Evolutionary conservation across 1,284 basidiomycete species (phyloP).

Genomic region (Chalciporus piperatoides): DNA sequence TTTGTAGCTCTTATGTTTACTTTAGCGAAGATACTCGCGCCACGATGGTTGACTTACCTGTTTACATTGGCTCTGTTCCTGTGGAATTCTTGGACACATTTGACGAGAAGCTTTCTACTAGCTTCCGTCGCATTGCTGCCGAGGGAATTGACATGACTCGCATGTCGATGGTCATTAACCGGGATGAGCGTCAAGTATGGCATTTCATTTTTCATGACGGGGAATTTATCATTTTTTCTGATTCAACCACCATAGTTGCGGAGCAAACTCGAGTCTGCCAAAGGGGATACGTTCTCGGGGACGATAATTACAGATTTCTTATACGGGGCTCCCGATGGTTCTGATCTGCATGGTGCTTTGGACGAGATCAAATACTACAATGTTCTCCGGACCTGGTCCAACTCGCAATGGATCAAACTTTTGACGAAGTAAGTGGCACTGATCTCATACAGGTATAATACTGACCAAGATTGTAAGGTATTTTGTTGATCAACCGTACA

Average conservation of each 20-base stretch:
- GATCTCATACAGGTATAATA: not conserved
- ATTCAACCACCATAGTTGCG: slow-evolving; percentile 48
- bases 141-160: slow-evolving; percentile 90
- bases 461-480: slow-evolving; percentile 50
- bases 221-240: slow-evolving; percentile 4
- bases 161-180: slow-evolving; percentile 83
- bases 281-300: slow-evolving; percentile 72
- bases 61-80: slow-evolving; percentile 86
- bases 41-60: slow-evolving; percentile 67
- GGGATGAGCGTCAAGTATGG: slow-evolving; percentile 82
- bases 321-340: slow-evolving; percentile 83
- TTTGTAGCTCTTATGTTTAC: slow-evolving; percentile 73
- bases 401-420: slow-evolving; percentile 76
- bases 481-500: slow-evolving; percentile 67
- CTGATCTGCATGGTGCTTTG: slow-evolving; percentile 71
- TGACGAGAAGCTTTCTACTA: slow-evolving; percentile 64
- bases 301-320: slow-evolving; percentile 84
- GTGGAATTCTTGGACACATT: slow-evolving; percentile 75
- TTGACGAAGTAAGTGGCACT: slow-evolving; percentile 62
- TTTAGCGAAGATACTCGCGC: slow-evolving; percentile 80
- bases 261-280: slow-evolving; percentile 70
- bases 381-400: slow-evolving; percentile 67
- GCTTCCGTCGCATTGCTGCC: slow-evolving; percentile 68
- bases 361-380: slow-evolving; percentile 79
- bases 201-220: not conserved